These are phyloP conservation scores for Tuber melanosporum DNA, from an alignment of 495 filamentous ascomycete genomes.

Conservation along the genomic window DNA sequence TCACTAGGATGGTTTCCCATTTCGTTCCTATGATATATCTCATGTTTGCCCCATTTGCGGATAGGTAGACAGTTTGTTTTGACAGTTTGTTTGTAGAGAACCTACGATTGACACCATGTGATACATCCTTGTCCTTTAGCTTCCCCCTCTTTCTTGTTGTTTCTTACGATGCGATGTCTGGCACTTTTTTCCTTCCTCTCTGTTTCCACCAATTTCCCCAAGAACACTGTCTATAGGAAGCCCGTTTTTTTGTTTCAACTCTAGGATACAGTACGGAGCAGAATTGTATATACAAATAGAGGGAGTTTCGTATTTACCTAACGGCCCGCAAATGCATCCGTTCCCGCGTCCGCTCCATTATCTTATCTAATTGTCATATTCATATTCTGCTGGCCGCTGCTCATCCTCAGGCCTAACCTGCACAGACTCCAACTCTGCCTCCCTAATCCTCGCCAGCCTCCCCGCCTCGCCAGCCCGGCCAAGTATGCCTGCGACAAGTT, in stretches of 20 bases:
- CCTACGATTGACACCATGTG: neutral
- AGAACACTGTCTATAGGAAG: slow-evolving; percentile 11
- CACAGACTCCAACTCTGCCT: slow-evolving; percentile 49
- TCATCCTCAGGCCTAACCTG: slow-evolving; percentile 35
- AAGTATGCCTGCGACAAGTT: slow-evolving; percentile 76
- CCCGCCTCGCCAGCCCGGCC: slow-evolving; percentile 78
- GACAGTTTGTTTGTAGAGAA: neutral
- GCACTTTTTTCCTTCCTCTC: neutral
- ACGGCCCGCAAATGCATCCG: slow-evolving; percentile 7
- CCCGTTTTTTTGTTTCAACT: neutral
- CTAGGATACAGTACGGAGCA: neutral
- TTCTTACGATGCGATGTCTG: neutral
- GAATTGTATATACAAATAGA: slow-evolving; percentile 19
- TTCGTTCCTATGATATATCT: neutral
- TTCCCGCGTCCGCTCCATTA: neutral
- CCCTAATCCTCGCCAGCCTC: slow-evolving; percentile 55
- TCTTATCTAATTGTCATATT: slow-evolving; percentile 5
- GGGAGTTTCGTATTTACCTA: neutral
- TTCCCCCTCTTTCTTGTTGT: neutral
- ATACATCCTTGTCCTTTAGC: neutral
- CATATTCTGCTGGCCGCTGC: slow-evolving; percentile 1
- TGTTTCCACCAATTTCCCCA: slow-evolving; percentile 1
- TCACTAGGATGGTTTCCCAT: slow-evolving; percentile 18
- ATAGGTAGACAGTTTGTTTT: neutral
- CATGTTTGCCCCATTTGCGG: neutral